These are phyloP conservation scores for Nannochloris sp. DNA, from an alignment of 139 green algal species.

Conservation along the genomic window DNA sequence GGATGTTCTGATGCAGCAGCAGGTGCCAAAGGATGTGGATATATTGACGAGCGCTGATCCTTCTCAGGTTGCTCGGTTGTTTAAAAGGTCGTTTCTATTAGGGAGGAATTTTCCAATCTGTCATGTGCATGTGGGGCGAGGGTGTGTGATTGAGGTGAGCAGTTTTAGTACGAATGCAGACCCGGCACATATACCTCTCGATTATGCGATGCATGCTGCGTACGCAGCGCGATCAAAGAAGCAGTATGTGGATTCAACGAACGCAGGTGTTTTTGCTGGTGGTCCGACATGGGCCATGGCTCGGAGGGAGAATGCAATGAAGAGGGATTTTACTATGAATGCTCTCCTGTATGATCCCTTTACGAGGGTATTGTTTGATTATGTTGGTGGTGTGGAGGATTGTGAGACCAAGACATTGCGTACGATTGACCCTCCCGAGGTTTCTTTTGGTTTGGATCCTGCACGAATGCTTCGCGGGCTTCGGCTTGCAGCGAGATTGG, in stretches of 20 bases:
- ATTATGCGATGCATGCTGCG: neutral
- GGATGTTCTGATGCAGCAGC: conserved; percentile 44
- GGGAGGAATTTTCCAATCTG: conserved; percentile 49
- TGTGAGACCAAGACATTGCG: conserved; percentile 24
- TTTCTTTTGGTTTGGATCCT: conserved; percentile 41
- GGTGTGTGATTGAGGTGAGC: conserved; percentile 35
- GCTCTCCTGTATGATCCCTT: conserved; percentile 63
- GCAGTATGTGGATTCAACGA: neutral
- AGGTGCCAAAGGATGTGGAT: conserved; percentile 55
- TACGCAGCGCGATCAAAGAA: neutral
- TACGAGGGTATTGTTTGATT: conserved; percentile 50
- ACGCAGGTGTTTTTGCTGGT: neutral
- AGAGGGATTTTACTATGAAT: conserved; percentile 67
- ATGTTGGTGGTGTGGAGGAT: conserved; percentile 44
- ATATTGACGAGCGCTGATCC: conserved; percentile 46
- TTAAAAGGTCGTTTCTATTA: conserved; percentile 31
- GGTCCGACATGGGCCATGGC: conserved; percentile 23
- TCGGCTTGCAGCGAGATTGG: conserved; percentile 35
- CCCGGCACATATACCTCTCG: neutral
- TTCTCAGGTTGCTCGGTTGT: conserved; percentile 37
- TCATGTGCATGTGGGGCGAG: conserved; percentile 18
- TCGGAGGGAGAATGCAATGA: conserved; percentile 32
- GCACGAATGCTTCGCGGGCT: conserved; percentile 53
- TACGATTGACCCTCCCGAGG: conserved; percentile 24
- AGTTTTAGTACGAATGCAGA: conserved; percentile 31